phyloP scores from a whole-genome alignment of 495 filamentous ascomycete genomes.

The Daldinia bambusicola region DNA sequence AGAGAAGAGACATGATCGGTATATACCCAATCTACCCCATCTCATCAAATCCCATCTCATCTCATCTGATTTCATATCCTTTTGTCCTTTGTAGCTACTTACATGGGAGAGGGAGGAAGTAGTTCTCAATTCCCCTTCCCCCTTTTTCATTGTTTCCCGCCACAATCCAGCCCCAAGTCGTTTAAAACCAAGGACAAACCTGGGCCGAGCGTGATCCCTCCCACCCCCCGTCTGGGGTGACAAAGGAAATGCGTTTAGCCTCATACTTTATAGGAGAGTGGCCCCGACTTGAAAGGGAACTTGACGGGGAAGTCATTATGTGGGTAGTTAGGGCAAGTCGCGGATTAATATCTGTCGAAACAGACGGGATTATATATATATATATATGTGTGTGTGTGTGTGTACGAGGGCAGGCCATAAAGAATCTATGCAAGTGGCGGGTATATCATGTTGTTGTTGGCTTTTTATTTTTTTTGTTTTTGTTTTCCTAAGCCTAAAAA shows the following conservation, averaged over 20 bases:
- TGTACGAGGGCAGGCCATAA: not conserved
- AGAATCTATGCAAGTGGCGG: not conserved
- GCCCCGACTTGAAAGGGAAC: not conserved
- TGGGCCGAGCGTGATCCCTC: too few species aligned
- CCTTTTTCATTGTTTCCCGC: slow-evolving; percentile 15
- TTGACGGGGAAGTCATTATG: too few species aligned
- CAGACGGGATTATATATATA: slow-evolving; percentile 31
- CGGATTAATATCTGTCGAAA: slow-evolving; percentile 38
- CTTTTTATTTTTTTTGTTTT: not conserved
- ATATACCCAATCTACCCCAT: slow-evolving; percentile 3
- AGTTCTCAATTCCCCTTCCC: slow-evolving; percentile 2
- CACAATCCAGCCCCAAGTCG: slow-evolving; percentile 13
- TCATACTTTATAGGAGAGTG: slow-evolving; percentile 21
- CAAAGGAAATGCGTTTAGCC: slow-evolving; percentile 28
- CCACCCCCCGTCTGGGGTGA: slow-evolving; percentile 5
- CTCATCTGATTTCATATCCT: not conserved
- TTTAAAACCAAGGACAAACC: slow-evolving; percentile 1
- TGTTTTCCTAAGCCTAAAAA: not conserved
- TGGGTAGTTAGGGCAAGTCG: too few species aligned
- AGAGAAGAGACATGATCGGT: not conserved
- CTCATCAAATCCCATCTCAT: too few species aligned
- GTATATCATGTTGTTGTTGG: not conserved
- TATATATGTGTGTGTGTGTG: too few species aligned
- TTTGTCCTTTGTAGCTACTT: not conserved
- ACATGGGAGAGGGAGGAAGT: slow-evolving; percentile 1